Conservation (phyloP, 1,284 basidiomycete species). For the Trichosporon sp. region DNA sequence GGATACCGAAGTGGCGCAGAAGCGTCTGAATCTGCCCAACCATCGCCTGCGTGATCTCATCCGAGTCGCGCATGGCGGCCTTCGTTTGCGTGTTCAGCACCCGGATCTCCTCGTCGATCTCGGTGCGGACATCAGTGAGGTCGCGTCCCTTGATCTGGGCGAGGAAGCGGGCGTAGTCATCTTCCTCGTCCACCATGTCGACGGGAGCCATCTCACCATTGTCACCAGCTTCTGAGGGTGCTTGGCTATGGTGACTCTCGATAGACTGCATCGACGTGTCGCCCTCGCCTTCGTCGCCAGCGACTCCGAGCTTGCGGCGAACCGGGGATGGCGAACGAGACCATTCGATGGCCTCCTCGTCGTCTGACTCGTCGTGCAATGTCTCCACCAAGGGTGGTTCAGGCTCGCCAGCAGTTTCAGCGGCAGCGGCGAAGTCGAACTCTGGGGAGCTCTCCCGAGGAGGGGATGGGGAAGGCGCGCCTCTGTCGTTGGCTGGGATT, state of each 20-base stretch:
- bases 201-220: conserved; percentile 64
- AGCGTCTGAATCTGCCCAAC: conserved; percentile 92
- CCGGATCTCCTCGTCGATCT: conserved; percentile 90
- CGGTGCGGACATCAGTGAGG: conserved; percentile 74
- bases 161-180: conserved; percentile 87
- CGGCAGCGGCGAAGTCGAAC: neutral
- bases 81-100: conserved; percentile 79
- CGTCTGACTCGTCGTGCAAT: conserved; percentile 35
- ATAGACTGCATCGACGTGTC: conserved; percentile 14
- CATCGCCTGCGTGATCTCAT: conserved; percentile 94
- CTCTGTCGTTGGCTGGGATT: neutral
- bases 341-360: conserved; percentile 50
- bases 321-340: conserved; percentile 51
- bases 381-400: neutral
- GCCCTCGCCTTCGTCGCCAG: neutral
- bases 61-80: conserved; percentile 86
- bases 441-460: neutral
- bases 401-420: too few relatives aligned
- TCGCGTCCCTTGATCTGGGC: conserved; percentile 84
- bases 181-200: conserved; percentile 77
- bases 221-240: conserved; percentile 35
- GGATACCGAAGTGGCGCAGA: conserved; percentile 92
- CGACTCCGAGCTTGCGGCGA: conserved; percentile 19
- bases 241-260: conserved; percentile 1
- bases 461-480: conserved; percentile 1